Evolutionary conservation across 2,329 filamentous ascomycete species (phyloP), one percentile per base, ranked within the genome.

Genomic region (Phaeosphaeria sp.): DNA sequence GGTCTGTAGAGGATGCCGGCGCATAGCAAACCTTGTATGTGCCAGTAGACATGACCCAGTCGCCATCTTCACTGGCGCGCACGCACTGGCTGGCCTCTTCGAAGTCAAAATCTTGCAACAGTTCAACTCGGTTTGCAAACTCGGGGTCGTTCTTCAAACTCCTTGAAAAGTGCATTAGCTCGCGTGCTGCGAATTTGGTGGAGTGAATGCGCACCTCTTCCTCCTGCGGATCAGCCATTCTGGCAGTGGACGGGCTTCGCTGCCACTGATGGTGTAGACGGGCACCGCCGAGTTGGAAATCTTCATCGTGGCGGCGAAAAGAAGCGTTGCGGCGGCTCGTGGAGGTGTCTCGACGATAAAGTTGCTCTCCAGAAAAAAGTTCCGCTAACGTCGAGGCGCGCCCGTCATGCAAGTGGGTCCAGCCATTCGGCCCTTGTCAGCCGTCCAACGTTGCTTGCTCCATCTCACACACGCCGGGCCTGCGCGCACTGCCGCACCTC

Each of bases 71-170:
- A 69, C 92, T 97, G 62, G 95, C 87, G 49, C 92, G 87, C 62
- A 99, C 87, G 74, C 94, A 97, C 66, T 89, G 87, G 74, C 93
- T 97, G 42, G 96, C 94, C 79, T 97, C 93, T 71, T 97, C 93
- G 71, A 99, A 98, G 74, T 96, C 93, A 77, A 99, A 99, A 74
- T 99, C 95, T 73, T 99, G 95, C 39, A 99, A 85, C 56, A 99
- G 84, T 78, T 99, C 95, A 68, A 99, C 89, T 65, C 95, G 90
- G 77, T 93, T 97, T 63, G 93, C 90, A 79, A 94, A 98, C 74
- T 97, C 94, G 59, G 91, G 84, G 74, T 98, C 94, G 66, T 94
- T 89, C 79, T 98, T 98, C 67, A 97, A 81, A 74, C 91, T 96
- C 57, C 71, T 63, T 3, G 27, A 22, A 27, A 43, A 39, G 6